These are phyloP conservation scores for Crucibulum laeve DNA, from an alignment of 768 basidiomycete species.

Conservation along the genomic window DNA sequence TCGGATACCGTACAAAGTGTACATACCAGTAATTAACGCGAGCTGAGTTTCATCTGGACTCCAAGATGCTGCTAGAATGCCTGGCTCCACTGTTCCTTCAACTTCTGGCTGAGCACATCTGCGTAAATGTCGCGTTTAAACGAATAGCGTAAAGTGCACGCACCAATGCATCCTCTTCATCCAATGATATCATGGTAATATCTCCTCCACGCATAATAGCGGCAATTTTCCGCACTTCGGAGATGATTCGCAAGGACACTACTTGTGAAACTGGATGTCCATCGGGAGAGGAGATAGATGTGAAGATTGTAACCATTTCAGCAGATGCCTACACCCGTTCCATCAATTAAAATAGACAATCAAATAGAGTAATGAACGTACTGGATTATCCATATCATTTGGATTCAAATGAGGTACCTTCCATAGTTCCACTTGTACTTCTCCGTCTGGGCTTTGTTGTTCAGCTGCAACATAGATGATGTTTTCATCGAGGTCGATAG, in stretches of 20 bases:
- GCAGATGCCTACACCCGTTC: conserved; percentile 13
- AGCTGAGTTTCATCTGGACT: conserved; percentile 90
- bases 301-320: conserved; percentile 31
- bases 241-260: conserved; percentile 62
- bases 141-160: conserved; percentile 15
- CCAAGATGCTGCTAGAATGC: conserved; percentile 82
- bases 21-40: conserved; percentile 71
- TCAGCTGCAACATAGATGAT: conserved; percentile 57
- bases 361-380: conserved; percentile 9
- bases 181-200: conserved; percentile 63
- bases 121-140: conserved; percentile 13
- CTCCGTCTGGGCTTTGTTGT: conserved; percentile 35
- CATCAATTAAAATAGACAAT: background rate
- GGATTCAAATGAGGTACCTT: conserved; percentile 24
- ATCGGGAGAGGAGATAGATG: conserved; percentile 23
- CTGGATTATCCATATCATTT: conserved; percentile 11
- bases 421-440: conserved; percentile 59
- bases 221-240: conserved; percentile 66
- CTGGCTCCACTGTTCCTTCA: conserved; percentile 83
- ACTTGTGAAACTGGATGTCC: conserved; percentile 34
- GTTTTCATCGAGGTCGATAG: conserved; percentile 64
- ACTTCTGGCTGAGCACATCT: conserved; percentile 56
- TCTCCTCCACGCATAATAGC: conserved; percentile 77
- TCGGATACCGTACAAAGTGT: background rate
- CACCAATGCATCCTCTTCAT: conserved; percentile 43